Conservation (phyloP, 805 yeast genomes). For the Sugiyamaella mastotermitis region DNA sequence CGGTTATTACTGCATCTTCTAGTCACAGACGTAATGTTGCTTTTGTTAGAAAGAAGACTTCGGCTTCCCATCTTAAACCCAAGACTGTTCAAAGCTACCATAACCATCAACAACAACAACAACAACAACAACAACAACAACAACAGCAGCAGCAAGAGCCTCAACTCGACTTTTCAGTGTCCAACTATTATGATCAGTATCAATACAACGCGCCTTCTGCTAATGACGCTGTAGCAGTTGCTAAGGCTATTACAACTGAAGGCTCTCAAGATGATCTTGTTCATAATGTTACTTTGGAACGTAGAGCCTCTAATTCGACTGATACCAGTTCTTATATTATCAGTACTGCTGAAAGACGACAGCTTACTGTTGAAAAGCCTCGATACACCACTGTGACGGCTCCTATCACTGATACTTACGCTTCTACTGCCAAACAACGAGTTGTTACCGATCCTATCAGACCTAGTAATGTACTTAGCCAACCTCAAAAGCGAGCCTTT, state of each 20-base stretch:
- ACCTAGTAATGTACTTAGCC: background rate
- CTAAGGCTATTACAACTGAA: background rate
- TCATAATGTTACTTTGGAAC: background rate
- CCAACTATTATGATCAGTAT: too few relatives aligned
- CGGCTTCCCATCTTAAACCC: constrained; percentile 1
- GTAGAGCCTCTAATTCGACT: constrained; percentile 14
- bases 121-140: constrained; percentile 4
- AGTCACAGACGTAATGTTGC: constrained; percentile 23
- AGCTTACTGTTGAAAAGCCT: background rate
- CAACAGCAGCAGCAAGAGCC: constrained; percentile 4
- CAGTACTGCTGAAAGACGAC: background rate
- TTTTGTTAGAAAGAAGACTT: constrained; percentile 13
- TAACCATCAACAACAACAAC: background rate
- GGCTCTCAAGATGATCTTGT: background rate
- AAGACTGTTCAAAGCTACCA: background rate
- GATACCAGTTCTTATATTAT: constrained; percentile 1
- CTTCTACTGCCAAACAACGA: constrained; percentile 7
- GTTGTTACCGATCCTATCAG: constrained; percentile 11
- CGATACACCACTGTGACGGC: too few relatives aligned
- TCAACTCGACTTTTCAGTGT: background rate
- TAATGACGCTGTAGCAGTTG: constrained; percentile 3
- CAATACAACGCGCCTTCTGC: too few relatives aligned
- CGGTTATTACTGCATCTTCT: constrained; percentile 23
- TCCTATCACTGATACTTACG: background rate
- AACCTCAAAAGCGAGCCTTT: constrained; percentile 11